A percentile compares a stretch with the other conserved stretches of the same genome.
These are phyloP conservation scores for Fusarium brevicatenulatum DNA, from an alignment of 2,329 filamentous ascomycete genomes.

Conservation along the genomic window DNA sequence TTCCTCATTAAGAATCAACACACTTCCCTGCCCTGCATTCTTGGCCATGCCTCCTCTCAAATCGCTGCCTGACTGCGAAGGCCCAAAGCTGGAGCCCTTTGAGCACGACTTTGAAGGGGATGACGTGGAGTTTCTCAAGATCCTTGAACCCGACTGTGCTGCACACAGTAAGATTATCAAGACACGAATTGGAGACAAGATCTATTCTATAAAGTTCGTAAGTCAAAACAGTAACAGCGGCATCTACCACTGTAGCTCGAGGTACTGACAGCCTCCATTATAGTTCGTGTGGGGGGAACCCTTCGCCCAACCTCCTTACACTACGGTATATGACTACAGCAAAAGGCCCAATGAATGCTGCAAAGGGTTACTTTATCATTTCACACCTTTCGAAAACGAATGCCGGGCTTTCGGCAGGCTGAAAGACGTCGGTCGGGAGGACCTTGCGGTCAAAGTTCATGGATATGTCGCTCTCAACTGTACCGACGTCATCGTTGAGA, in stretches of 20 bases:
- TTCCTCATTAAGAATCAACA: background rate
- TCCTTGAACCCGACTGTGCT: background rate
- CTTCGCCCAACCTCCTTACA: background rate
- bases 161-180: background rate
- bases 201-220: background rate
- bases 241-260: background rate
- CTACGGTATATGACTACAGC: background rate
- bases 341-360: background rate
- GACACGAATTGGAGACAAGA: background rate
- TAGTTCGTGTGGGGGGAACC: background rate
- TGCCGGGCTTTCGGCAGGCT: conserved; percentile 18
- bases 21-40: background rate
- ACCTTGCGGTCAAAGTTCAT: conserved; percentile 8
- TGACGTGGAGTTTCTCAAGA: background rate
- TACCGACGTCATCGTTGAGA: background rate
- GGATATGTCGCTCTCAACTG: background rate
- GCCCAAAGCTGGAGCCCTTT: background rate
- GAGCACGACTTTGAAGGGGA: background rate
- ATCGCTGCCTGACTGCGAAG: background rate
- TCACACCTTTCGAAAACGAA: conserved; percentile 11
- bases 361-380: background rate
- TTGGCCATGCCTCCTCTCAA: background rate
- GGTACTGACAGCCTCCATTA: background rate
- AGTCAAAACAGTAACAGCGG: background rate
- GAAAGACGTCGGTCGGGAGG: background rate